Evolutionary conservation across 2,329 filamentous ascomycete species (phyloP), one percentile per base, ranked within the genome.

Genomic region (Aureobasidium melanogenum): DNA sequence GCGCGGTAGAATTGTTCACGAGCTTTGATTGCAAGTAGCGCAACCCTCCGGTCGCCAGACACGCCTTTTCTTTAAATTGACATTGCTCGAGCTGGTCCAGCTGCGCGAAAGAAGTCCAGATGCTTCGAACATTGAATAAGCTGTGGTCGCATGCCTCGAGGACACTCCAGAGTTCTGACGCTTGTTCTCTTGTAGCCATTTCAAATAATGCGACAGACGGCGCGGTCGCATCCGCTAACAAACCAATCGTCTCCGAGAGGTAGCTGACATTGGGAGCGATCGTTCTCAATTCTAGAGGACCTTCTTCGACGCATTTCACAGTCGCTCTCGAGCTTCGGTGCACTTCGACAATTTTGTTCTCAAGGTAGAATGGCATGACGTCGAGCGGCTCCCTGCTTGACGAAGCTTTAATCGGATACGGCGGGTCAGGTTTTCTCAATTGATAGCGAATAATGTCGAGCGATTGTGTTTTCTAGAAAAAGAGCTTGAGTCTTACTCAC

Each of bases 71-170:
- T 7, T 2, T 4, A 12, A 58, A 48, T 0, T 38, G 55, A 3
- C 15, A 44, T 32, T 38, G 14, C 17, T 48, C 43, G 7, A 7
- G 5, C 43, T n/a, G 19, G 22, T 44, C 32, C 9, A 58, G 34
- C 9, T 39, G 30, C 4, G 34, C 43, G 34, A 38, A 58, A 12
- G 32, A 46, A 4, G n/a, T 17, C 39, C 41, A 38, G 22, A 58
- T 48, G 10, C 32, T 39, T 28, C 43, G 55, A 26, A 58, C n/a
- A 19, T 48, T 47, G 7, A 10, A 7, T 5, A 47, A 10, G 4
- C 39, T 48, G 14, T n/a, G 44, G n/a, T 58, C 55, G 41, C 55
- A 58, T 48, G 55, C 55, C 34, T 58, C 32, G 55, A 58, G 55
- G 12, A 32, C 55, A n/a, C 28, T 39, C 44, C 41, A 58, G 9